Conservation (phyloP, 2,329 filamentous ascomycete genomes). For the Geosmithia morbida region DNA sequence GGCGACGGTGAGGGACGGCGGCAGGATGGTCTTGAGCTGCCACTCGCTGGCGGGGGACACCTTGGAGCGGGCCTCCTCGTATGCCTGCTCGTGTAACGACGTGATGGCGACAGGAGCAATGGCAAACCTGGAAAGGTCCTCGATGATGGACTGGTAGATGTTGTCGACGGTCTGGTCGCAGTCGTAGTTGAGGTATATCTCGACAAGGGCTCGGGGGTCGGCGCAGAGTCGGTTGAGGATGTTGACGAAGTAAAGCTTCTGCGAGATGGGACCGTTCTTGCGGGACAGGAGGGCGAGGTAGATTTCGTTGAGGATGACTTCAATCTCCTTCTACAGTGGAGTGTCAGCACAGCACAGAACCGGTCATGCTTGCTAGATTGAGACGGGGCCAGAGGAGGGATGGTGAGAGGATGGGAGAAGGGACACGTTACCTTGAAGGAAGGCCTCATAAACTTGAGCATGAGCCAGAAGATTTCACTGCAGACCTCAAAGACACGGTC, state of each 20-base stretch:
- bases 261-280: slow-evolving; percentile 69
- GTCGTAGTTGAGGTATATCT: slow-evolving; percentile 96
- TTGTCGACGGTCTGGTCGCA: slow-evolving; percentile 94
- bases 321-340: slow-evolving; percentile 66
- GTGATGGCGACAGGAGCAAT: slow-evolving; percentile 66
- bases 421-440: slow-evolving; percentile 62
- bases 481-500: slow-evolving; percentile 88
- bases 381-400: neutral
- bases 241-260: slow-evolving; percentile 84
- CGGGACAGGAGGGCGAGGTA: slow-evolving; percentile 87
- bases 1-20: slow-evolving; percentile 71
- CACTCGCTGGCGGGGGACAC: slow-evolving; percentile 54
- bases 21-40: slow-evolving; percentile 74
- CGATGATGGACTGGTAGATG: slow-evolving; percentile 89
- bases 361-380: no score
- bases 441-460: slow-evolving; percentile 84
- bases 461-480: slow-evolving; percentile 95
- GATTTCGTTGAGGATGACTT: slow-evolving; percentile 95
- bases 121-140: slow-evolving; percentile 80
- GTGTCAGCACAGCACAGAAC: slow-evolving; percentile 6
- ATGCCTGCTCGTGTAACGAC: slow-evolving; percentile 67
- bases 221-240: slow-evolving; percentile 72
- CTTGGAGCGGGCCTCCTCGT: slow-evolving; percentile 62
- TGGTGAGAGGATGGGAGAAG: no score
- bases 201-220: slow-evolving; percentile 79